Evolutionary conservation across 441 rosid species (phyloP).

Genomic region (Pelargonium cotyledonis): DNA sequence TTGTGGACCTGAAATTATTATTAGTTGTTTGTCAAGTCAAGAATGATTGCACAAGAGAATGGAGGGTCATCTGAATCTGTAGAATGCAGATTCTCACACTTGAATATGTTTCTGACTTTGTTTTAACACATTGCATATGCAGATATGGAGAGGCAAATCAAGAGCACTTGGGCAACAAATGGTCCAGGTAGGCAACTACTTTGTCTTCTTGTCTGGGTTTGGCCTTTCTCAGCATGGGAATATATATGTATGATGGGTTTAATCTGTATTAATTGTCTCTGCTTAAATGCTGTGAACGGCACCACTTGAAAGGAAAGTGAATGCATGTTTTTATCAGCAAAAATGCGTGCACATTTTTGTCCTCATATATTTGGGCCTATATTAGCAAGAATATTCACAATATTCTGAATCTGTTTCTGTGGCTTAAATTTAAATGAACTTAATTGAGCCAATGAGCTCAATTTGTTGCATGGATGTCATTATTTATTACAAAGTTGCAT

Average conservation of each 20-base stretch:
- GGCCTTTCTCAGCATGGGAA: slow-evolving; percentile 2
- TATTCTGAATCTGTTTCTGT: neutral
- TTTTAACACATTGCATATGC: slow-evolving; percentile 10
- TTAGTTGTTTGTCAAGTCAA: slow-evolving; percentile 8
- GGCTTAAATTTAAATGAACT: slow-evolving; percentile 11
- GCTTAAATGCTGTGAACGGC: slow-evolving; percentile 21
- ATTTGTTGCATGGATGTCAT: slow-evolving; percentile 6
- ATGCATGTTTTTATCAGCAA: slow-evolving; percentile 19
- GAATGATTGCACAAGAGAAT: slow-evolving; percentile 5
- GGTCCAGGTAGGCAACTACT: slow-evolving; percentile 27
- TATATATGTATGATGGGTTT: slow-evolving; percentile 16
- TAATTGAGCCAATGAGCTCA: slow-evolving; percentile 5
- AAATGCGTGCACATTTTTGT: slow-evolving; percentile 27
- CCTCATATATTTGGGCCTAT: slow-evolving; percentile 29
- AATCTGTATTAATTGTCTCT: slow-evolving; percentile 16
- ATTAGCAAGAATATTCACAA: slow-evolving; percentile 18
- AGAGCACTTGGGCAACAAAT: slow-evolving; percentile 19
- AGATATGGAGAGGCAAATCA: slow-evolving; percentile 7
- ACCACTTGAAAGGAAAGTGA: slow-evolving; percentile 23
- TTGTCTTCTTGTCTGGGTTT: slow-evolving; percentile 25
- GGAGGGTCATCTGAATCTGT: slow-evolving; percentile 7
- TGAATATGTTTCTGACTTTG: slow-evolving; percentile 14
- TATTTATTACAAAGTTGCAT: neutral
- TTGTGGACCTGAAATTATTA: slow-evolving; percentile 8
- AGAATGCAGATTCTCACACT: slow-evolving; percentile 9